phyloP scores from a whole-genome alignment of 2,329 filamentous ascomycete species.

The Fusarium coffeatum region DNA sequence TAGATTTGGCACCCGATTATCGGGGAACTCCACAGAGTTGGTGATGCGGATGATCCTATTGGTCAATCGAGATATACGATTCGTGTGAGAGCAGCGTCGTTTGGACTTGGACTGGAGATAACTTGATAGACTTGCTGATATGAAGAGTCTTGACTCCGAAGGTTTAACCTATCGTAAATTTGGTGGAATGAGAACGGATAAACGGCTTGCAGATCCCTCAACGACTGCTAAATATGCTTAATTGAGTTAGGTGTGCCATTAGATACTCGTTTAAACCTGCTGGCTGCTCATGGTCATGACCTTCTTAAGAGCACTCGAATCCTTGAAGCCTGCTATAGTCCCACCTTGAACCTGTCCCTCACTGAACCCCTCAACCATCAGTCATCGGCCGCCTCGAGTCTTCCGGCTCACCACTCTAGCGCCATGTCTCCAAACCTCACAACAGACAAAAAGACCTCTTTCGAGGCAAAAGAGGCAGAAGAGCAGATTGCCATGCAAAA shows the following conservation, averaged over 20 bases:
- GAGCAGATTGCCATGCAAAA: constrained; percentile 32
- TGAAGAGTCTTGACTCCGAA: background rate
- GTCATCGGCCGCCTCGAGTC: accelerated
- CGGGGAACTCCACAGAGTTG: constrained; percentile 10
- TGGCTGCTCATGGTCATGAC: background rate
- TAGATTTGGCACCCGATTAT: constrained; percentile 28
- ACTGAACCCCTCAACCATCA: background rate
- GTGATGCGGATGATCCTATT: background rate
- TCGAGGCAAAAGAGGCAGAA: constrained; percentile 18
- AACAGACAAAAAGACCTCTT: background rate
- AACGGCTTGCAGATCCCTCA: background rate
- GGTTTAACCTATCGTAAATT: accelerated
- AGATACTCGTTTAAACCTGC: background rate
- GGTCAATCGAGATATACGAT: background rate
- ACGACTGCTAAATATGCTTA: background rate
- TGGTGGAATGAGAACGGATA: background rate
- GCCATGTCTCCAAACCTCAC: constrained; percentile 9
- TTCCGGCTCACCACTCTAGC: background rate
- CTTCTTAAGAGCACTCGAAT: background rate
- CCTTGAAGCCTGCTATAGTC: background rate
- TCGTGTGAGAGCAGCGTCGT: background rate
- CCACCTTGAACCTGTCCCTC: background rate
- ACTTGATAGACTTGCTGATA: background rate
- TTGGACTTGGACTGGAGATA: constrained; percentile 13
- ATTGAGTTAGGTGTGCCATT: background rate